A percentile compares a stretch with the other conserved stretches of the same genome.
Evolutionary conservation across 176 grass and related monocot genomes (phyloP).

Genomic region (Urochloa ruziziensis): DNA sequence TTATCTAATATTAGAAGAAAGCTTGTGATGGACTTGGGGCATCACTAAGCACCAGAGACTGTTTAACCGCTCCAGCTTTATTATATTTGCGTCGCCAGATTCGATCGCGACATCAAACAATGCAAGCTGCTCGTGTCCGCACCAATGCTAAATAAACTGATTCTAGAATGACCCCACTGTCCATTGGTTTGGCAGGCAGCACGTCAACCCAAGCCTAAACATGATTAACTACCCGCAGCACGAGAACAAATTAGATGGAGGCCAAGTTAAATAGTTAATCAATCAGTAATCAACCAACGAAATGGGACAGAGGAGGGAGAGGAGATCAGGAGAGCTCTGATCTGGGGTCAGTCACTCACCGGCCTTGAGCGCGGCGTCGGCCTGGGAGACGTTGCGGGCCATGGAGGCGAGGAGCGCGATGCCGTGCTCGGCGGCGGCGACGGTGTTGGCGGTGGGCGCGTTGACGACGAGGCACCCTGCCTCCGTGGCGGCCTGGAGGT

Average conservation of each 20-base stretch:
- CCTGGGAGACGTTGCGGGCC: slow-evolving; percentile 71
- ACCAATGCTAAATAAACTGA: background rate
- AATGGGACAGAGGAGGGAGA: background rate
- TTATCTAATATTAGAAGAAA: background rate
- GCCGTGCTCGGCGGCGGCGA: slow-evolving; percentile 78
- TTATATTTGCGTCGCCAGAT: background rate
- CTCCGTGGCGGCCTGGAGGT: slow-evolving; percentile 73
- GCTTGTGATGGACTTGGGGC: background rate
- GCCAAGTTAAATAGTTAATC: too few relatives aligned
- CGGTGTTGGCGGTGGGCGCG: slow-evolving; percentile 68
- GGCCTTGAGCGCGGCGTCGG: slow-evolving; percentile 61
- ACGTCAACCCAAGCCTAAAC: background rate
- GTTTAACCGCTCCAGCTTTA: background rate
- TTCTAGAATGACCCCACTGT: background rate
- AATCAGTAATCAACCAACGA: background rate
- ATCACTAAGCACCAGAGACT: background rate
- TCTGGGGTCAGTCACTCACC: slow-evolving; percentile 43
- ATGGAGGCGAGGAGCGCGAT: slow-evolving; percentile 74
- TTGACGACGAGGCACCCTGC: slow-evolving; percentile 74
- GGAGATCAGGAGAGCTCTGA: background rate
- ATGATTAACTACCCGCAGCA: background rate
- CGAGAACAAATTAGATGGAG: background rate
- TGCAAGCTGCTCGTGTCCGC: background rate
- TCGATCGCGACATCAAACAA: slow-evolving; percentile 22
- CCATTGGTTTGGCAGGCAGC: background rate